Evolutionary conservation across 805 yeast genomes (phyloP), one percentile per base, ranked within the genome.

Genomic region (Brettanomyces custersianus): DNA sequence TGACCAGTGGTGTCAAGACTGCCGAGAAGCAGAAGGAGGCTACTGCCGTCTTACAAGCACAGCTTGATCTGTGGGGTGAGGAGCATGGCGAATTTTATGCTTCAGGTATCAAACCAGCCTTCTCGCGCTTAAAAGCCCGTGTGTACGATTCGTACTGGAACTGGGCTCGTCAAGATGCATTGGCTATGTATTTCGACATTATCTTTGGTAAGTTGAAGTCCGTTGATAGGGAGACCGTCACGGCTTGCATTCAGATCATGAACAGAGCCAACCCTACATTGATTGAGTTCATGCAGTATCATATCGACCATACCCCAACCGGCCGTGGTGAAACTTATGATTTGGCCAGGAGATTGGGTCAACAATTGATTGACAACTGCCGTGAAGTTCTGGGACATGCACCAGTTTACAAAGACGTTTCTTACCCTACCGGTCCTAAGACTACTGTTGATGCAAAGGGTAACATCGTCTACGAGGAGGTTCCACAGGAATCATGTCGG

Each of bases 161-260:
- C 64, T 92, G 98, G 98, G 96, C 97, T 33, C 84, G 96, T 63
- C 98, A 92, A 69, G 95, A 92, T 59, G 83, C 92, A 42, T 68
- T 92, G 49, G 76, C 87, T 34, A 80, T 92, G 85, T 92, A 84
- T 66, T 92, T 75, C 58, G 96, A 92, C 63, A 87, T 92, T 52
- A 87, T 92, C 49, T 94, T 92, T 61, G 98, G 98, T 60, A 80
- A 84, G 45, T 73, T 82, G 44, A 77, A 87, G 43, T 80, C 85
- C 41, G 82, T 92, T 47, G 97, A 92, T 62, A 78, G 98, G 60
- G 96, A 92, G 66, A 87, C 94, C 44, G 94, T 92, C 43, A 76
- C 90, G 46, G 95, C 87, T 59, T 94, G 98, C 62, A 88, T 92
- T 54, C 84, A 86, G 60, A 85, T 92, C 59, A 88, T 92, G 97